Conservation (phyloP, 495 filamentous ascomycete genomes). For the Penicillium argentinense region DNA sequence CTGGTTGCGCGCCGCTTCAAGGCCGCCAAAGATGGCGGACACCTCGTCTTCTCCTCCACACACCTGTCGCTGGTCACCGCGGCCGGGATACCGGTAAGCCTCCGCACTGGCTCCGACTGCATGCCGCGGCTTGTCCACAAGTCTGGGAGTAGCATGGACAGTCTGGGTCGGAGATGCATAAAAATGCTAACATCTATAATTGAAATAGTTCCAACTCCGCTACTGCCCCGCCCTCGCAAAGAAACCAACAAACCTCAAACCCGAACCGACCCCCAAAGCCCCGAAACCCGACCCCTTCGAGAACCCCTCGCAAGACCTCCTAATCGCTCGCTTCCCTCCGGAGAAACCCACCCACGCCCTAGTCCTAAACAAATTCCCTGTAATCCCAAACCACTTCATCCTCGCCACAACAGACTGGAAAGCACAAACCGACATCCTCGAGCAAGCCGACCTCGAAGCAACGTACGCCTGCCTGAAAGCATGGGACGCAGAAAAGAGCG, state of each 20-base stretch:
- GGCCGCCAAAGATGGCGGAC: conserved; percentile 51
- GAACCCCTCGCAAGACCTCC: conserved; percentile 59
- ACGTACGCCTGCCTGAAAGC: conserved; percentile 64
- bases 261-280: conserved; percentile 25
- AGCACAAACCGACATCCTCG: conserved; percentile 67
- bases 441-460: conserved; percentile 62
- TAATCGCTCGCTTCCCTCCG: conserved; percentile 57
- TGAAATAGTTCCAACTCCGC: conserved; percentile 75
- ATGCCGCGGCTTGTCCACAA: no score
- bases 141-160: no score
- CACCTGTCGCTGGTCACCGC: conserved; percentile 54
- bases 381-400: conserved; percentile 79
- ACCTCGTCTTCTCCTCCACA: conserved; percentile 60
- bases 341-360: conserved; percentile 59
- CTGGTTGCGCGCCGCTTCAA: conserved; percentile 56
- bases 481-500: conserved; percentile 45
- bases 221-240: conserved; percentile 74
- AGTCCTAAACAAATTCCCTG: conserved; percentile 79
- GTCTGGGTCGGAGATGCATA: no score
- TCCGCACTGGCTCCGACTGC: neutral
- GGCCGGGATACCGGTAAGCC: conserved; percentile 53
- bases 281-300: conserved; percentile 72
- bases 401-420: conserved; percentile 67
- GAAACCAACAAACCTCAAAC: conserved; percentile 59
- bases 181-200: no score